Percentiles rank a stretch among this genome's conserved stretches.
These are phyloP conservation scores for Penicillium sp. DNA, from an alignment of 2,329 filamentous ascomycete species.

Conservation along the genomic window DNA sequence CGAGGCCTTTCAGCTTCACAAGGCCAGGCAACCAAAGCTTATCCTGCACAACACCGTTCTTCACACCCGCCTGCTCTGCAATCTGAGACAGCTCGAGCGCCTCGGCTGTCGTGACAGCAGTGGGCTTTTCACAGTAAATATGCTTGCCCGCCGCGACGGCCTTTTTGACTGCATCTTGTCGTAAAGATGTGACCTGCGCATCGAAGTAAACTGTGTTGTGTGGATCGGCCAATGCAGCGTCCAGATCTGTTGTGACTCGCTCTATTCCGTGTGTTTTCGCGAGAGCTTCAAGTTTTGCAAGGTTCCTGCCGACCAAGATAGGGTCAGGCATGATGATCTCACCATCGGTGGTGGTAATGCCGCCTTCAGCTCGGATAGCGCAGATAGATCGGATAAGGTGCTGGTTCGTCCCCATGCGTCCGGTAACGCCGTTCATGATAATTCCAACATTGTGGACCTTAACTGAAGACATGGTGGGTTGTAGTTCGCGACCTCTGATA, in stretches of 20 bases:
- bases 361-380: neutral
- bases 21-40: neutral
- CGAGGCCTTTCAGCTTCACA: neutral
- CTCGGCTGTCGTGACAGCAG: neutral
- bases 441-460: neutral
- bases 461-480: neutral
- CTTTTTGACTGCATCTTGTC: neutral
- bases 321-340: neutral
- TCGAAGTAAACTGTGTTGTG: neutral
- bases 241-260: neutral
- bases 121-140: neutral
- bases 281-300: neutral
- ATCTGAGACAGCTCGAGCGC: neutral
- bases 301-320: neutral
- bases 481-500: neutral
- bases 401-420: neutral
- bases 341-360: neutral
- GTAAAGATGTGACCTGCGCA: neutral
- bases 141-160: neutral
- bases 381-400: neutral
- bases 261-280: neutral
- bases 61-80: neutral
- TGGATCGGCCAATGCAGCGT: neutral
- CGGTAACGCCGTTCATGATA: neutral
- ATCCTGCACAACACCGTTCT: neutral